phyloP scores from a whole-genome alignment of 352 stramenopile species.

The Phytopythium vexans region DNA sequence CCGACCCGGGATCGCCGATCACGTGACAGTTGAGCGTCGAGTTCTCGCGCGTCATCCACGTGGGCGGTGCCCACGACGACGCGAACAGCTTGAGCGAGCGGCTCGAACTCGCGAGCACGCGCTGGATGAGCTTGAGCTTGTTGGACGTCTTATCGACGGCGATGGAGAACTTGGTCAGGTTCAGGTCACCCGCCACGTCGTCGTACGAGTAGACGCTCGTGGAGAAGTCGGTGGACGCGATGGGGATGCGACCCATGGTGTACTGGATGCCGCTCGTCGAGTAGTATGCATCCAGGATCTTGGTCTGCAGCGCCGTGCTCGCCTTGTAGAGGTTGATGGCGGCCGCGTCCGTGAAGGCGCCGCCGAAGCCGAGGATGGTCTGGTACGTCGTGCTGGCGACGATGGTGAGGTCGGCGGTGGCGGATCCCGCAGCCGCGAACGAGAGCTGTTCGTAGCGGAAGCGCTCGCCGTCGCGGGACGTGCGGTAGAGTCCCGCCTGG shows the following conservation, averaged over 20 bases:
- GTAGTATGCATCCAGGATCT: conserved; percentile 69
- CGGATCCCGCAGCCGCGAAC: conserved; percentile 1
- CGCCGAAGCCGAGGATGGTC: conserved; percentile 76
- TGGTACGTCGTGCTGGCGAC: conserved; percentile 40
- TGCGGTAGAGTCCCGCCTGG: conserved; percentile 46
- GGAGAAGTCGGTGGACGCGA: conserved; percentile 80
- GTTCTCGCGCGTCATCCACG: conserved; percentile 78
- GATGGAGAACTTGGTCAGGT: conserved; percentile 67
- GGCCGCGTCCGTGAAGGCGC: conserved; percentile 77
- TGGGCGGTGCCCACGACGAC: conserved; percentile 69
- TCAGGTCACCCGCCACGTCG: conserved; percentile 25
- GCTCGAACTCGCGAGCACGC: conserved; percentile 13
- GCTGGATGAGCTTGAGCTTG: conserved; percentile 39
- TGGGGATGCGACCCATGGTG: conserved; percentile 66
- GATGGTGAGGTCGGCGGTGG: conserved; percentile 27
- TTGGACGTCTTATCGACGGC: conserved; percentile 52
- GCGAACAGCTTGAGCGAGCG: conserved; percentile 54
- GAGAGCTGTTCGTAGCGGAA: conserved; percentile 29
- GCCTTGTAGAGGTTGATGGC: conserved; percentile 73
- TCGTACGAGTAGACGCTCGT: conserved; percentile 44
- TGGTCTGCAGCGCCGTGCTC: conserved; percentile 37
- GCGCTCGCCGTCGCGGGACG: conserved; percentile 41
- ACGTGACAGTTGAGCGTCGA: conserved; percentile 40
- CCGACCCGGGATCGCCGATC: conserved; percentile 30
- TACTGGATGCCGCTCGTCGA: conserved; percentile 58